Evolutionary conservation across 2,329 filamentous ascomycete genomes (phyloP), one percentile per base, ranked within the genome.

Genomic region (Cercospora citrullina): DNA sequence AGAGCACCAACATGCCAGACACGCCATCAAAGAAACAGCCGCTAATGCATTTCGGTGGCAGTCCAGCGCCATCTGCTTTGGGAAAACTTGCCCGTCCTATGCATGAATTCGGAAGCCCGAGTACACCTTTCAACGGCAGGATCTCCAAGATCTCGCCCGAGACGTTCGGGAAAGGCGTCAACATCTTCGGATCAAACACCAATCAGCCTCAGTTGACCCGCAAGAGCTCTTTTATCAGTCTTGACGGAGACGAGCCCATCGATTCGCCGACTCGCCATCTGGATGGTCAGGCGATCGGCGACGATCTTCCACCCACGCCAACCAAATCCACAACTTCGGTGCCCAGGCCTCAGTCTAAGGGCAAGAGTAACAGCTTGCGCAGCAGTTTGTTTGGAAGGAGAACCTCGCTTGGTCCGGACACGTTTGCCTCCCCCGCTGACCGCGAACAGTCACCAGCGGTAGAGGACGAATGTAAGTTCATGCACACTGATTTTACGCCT

Each of bases 11-110:
- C 31, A 94, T 96, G 84, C 94, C 95, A 0, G 95, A 98, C 77
- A 99, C 95, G 1, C 95, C 95, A 1, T 98, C 95, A 81, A 99
- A 98, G 83, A 93, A 95, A 77, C 89, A 91, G 82, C 90, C 66
- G 87, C 94, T 80, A 85, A 91, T 74, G 87, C 91, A 62, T 87
- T 87, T 79, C 60, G 82, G 84, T 57, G 80, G 81, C 39, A 81
- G 85, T 23, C 84, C 85, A 12, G 88, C 88, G 63, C 89, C 86
- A 72, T 75, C 77, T 30, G 76, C 71, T 3, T 84, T 90, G 64
- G 83, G 82, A 30, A 91, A 90, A 80, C 81, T 85, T 77, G 86
- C 86, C 73, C 84, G 88, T 71, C 87, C 88, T 66, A 87, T 89
- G 68, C 89, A 91, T 70, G 90, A 92, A 10, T 94, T 96, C 77